A percentile compares a stretch with the other conserved stretches of the same genome.
Conservation (phyloP, 2,329 filamentous ascomycete species). For the Alternaria gaisen region DNA sequence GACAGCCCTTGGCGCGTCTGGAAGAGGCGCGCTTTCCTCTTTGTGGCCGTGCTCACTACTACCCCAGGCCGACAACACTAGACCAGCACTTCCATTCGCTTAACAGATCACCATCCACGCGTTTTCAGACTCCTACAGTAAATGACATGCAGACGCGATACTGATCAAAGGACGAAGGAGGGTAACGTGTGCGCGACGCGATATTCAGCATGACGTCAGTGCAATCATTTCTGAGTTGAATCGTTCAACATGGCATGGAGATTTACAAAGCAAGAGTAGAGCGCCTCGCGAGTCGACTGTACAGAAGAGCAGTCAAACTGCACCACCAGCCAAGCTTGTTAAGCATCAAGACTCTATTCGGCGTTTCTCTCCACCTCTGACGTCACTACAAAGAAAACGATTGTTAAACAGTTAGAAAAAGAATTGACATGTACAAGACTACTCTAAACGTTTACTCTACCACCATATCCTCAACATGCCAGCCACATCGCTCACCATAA, state of each 20-base stretch:
- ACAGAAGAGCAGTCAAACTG: neutral
- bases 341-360: neutral
- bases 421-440: neutral
- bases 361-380: neutral
- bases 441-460: neutral
- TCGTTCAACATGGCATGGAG: neutral
- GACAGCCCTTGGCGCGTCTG: conserved; percentile 16
- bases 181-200: conserved; percentile 3
- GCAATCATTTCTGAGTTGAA: neutral
- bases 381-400: neutral
- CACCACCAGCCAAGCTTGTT: neutral
- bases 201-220: conserved; percentile 19
- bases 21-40: conserved; percentile 10
- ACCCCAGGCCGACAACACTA: conserved; percentile 8
- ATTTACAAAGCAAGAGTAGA: neutral
- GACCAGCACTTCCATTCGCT: conserved; percentile 1
- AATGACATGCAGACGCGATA: neutral
- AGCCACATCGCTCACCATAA: neutral
- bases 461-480: neutral
- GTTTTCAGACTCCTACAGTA: neutral
- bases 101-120: conserved; percentile 4
- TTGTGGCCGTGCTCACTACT: conserved; percentile 3
- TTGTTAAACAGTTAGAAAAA: neutral
- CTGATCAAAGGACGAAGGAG: no score
- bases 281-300: neutral